Evolutionary conservation across 306 rosid genomes (phyloP).

Genomic region (Dalbergia cochinchinensis): DNA sequence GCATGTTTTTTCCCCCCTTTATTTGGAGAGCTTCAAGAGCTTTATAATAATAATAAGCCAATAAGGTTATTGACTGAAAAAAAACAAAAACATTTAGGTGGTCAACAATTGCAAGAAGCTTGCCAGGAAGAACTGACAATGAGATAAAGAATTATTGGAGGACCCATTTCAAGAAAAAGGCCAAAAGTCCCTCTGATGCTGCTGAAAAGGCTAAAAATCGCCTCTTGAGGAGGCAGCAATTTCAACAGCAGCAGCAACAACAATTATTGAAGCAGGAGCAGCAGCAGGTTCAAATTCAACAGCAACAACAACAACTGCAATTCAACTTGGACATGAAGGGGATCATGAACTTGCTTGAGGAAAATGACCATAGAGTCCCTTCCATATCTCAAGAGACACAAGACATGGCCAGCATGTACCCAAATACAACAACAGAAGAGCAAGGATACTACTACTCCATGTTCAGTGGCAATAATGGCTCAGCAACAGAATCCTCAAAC

Average conservation of each 20-base stretch:
- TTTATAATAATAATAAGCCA: not conserved
- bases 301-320: constrained; percentile 53
- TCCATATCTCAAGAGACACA: constrained; percentile 59
- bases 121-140: constrained; percentile 97
- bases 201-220: constrained; percentile 66
- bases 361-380: constrained; percentile 52
- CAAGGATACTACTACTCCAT: constrained; percentile 57
- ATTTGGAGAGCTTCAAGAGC: not conserved
- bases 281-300: constrained; percentile 13
- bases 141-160: constrained; percentile 98
- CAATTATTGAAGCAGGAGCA: constrained; percentile 54
- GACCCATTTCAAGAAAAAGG: constrained; percentile 91
- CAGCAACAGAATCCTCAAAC: constrained; percentile 58
- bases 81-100: constrained; percentile 56
- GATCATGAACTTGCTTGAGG: constrained; percentile 70
- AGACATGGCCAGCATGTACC: constrained; percentile 52
- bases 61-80: too few species aligned
- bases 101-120: constrained; percentile 95
- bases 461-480: constrained; percentile 54
- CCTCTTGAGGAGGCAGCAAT: constrained; percentile 62
- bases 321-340: constrained; percentile 69
- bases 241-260: constrained; percentile 65
- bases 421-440: constrained; percentile 54
- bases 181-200: constrained; percentile 54
- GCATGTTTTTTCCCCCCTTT: not conserved